These are phyloP conservation scores for Fraxinus excelsior DNA, from an alignment of 257 asterid genomes.

Conservation along the genomic window DNA sequence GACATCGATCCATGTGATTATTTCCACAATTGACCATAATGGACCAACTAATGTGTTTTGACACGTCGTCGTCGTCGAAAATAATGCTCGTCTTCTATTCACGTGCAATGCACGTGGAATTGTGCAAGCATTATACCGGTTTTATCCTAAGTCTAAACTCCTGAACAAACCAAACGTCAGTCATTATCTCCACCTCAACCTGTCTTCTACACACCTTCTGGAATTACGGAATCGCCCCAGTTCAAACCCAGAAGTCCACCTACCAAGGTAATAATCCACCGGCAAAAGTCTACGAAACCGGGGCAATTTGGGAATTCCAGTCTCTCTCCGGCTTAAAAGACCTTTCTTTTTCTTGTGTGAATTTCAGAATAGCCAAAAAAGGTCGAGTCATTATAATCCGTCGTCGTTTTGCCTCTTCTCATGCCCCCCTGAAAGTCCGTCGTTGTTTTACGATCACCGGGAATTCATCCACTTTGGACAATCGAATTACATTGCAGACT, in stretches of 20 bases:
- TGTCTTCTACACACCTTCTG: background rate
- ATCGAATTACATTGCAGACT: constrained; percentile 13
- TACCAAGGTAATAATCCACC: background rate
- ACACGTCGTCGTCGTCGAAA: too few relatives aligned
- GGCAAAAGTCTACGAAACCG: too few relatives aligned
- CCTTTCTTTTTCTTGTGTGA: too few relatives aligned
- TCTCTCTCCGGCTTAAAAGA: background rate
- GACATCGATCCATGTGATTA: too few relatives aligned
- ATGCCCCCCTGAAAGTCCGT: constrained; percentile 9
- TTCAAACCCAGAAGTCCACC: background rate
- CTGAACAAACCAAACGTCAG: background rate
- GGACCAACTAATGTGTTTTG: too few relatives aligned
- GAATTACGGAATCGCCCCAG: background rate
- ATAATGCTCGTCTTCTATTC: too few relatives aligned
- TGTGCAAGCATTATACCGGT: too few relatives aligned
- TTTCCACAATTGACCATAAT: too few relatives aligned
- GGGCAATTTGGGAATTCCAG: background rate
- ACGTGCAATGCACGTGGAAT: too few relatives aligned
- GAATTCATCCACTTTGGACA: constrained; percentile 23
- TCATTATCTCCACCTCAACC: background rate
- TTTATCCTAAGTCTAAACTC: too few relatives aligned
- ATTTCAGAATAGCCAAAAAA: background rate
- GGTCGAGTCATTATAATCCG: constrained; percentile 10
- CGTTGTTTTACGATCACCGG: constrained; percentile 26
- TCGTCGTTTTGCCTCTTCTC: constrained; percentile 41